Evolutionary conservation across 257 asterid genomes (phyloP).

Genomic region (Leptodermis oblonga): DNA sequence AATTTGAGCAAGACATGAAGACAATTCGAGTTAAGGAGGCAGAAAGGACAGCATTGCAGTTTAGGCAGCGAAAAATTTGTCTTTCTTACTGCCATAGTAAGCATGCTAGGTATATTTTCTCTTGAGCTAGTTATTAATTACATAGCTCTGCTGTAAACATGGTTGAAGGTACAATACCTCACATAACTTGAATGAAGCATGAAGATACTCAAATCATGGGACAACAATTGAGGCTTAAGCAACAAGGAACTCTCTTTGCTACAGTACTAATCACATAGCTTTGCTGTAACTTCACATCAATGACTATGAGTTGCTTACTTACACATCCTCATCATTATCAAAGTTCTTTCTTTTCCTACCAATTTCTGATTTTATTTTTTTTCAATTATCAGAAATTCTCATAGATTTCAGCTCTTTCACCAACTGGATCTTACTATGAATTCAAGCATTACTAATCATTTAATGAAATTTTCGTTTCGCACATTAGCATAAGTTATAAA

Average conservation of each 20-base stretch:
- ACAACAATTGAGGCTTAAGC: neutral
- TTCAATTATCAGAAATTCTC: neutral
- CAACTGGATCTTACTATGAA: neutral
- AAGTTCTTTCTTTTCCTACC: neutral
- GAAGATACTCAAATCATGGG: neutral
- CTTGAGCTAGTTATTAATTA: neutral
- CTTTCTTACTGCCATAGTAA: neutral
- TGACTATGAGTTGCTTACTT: neutral
- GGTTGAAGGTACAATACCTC: neutral
- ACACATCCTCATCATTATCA: neutral
- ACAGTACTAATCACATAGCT: neutral
- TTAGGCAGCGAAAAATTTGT: neutral
- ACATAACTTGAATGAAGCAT: neutral
- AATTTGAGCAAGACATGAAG: neutral
- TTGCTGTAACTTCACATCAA: neutral
- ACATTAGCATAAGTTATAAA: neutral
- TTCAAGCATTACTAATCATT: neutral
- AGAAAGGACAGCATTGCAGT: constrained; percentile 4
- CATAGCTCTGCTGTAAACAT: neutral
- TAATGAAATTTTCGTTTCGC: neutral
- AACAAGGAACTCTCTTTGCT: neutral
- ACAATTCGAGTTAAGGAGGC: neutral
- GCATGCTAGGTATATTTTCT: neutral
- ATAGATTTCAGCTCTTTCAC: neutral
- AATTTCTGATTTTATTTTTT: neutral